phyloP scores from a whole-genome alignment of 192 early-diverging fungal genomes.

The Coemansia sp. region DNA sequence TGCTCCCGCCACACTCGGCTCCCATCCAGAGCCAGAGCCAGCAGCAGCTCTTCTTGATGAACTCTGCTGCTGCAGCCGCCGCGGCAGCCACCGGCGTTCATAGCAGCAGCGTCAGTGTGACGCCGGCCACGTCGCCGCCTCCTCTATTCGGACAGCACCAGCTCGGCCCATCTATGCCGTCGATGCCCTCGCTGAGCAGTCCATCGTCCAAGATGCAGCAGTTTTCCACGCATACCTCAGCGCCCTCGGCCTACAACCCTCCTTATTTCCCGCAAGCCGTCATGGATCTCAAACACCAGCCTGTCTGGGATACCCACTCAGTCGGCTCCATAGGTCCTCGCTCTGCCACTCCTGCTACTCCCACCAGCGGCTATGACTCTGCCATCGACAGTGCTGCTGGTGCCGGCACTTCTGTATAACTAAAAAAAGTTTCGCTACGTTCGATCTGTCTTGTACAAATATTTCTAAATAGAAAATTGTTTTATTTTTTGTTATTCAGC shows the following conservation, averaged over 20 bases:
- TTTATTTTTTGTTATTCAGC: neutral
- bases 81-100: neutral
- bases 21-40: constrained; percentile 9
- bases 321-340: neutral
- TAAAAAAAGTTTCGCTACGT: neutral
- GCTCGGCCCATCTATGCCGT: neutral
- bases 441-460: neutral
- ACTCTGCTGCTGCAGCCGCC: neutral
- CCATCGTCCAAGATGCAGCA: constrained; percentile 2
- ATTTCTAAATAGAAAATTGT: neutral
- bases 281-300: neutral
- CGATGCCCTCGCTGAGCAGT: neutral
- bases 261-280: constrained; percentile 7
- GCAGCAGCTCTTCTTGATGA: constrained; percentile 5
- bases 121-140: neutral
- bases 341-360: constrained; percentile 6
- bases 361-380: constrained; percentile 8
- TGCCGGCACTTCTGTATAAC: constrained; percentile 18
- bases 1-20: constrained; percentile 16
- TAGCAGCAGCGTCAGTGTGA: neutral
- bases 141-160: neutral
- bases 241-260: neutral
- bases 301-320: neutral
- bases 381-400: constrained; percentile 11
- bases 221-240: neutral